phyloP scores from a whole-genome alignment of 805 yeast genomes.

The Candida ipomoeae region DNA sequence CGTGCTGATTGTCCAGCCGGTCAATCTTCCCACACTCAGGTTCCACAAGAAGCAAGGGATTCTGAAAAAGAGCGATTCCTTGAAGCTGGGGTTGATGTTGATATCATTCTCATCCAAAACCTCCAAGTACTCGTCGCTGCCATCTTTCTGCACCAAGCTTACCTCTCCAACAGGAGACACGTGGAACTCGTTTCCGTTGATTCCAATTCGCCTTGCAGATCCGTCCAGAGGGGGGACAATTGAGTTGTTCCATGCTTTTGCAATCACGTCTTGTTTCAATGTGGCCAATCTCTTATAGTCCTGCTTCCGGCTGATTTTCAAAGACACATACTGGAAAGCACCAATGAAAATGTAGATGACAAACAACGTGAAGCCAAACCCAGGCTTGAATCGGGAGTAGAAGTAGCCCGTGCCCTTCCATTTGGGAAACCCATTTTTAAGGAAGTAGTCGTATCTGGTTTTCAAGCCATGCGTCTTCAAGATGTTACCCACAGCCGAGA shows the following conservation, averaged over 20 bases:
- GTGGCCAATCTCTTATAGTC: conserved; percentile 53
- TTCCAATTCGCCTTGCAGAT: conserved; percentile 42
- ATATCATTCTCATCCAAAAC: conserved; percentile 47
- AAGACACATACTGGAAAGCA: conserved; percentile 53
- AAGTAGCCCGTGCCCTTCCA: conserved; percentile 68
- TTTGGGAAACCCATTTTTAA: conserved; percentile 79
- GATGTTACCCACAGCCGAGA: conserved; percentile 72
- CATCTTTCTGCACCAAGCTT: conserved; percentile 39
- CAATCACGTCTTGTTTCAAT: conserved; percentile 49
- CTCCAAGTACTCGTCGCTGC: conserved; percentile 31
- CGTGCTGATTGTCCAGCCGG: conserved; percentile 18
- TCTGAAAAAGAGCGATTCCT: conserved; percentile 45
- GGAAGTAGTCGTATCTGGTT: conserved; percentile 79
- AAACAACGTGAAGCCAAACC: conserved; percentile 46
- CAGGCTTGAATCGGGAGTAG: conserved; percentile 68
- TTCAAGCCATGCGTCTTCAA: conserved; percentile 52
- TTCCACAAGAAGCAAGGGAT: conserved; percentile 46
- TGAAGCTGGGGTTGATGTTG: conserved; percentile 41
- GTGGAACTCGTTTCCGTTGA: conserved; percentile 48
- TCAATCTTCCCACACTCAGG: conserved; percentile 34
- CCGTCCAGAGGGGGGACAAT: conserved; percentile 48
- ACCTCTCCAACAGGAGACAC: conserved; percentile 58
- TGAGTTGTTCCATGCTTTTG: conserved; percentile 54
- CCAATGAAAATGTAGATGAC: conserved; percentile 51
- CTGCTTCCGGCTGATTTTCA: conserved; percentile 51